phyloP scores from a whole-genome alignment of 2,329 filamentous ascomycete genomes.

The Aspergillus ochraceoroseus region DNA sequence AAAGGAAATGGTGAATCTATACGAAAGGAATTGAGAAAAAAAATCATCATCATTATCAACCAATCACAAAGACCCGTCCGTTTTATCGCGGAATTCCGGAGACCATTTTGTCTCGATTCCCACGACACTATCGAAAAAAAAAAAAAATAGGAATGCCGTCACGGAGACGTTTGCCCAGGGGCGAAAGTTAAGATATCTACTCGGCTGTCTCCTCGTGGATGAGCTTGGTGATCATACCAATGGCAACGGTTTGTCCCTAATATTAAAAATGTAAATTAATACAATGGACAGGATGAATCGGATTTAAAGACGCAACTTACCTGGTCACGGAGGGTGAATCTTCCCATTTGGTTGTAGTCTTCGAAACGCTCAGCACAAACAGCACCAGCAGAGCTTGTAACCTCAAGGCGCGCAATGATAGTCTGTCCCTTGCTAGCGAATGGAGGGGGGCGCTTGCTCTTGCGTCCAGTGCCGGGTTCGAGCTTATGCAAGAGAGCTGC shows the following conservation, averaged over 20 bases:
- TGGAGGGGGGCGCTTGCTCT: slow-evolving; percentile 87
- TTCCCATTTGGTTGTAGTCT: slow-evolving; percentile 89
- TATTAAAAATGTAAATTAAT: slow-evolving; percentile 22
- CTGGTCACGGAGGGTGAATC: slow-evolving; percentile 85
- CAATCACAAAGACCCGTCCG: slow-evolving; percentile 19
- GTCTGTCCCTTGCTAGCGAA: slow-evolving; percentile 75
- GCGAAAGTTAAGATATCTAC: no score
- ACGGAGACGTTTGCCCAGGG: slow-evolving; percentile 10
- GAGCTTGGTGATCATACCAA: slow-evolving; percentile 97
- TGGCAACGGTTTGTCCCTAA: slow-evolving; percentile 97
- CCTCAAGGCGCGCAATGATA: slow-evolving; percentile 87
- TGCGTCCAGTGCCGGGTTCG: slow-evolving; percentile 87
- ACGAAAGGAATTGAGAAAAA: slow-evolving; percentile 20
- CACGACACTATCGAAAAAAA: background rate
- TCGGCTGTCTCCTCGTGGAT: slow-evolving; percentile 39
- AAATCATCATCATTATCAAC: slow-evolving; percentile 39
- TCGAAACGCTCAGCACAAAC: slow-evolving; percentile 94
- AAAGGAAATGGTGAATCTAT: slow-evolving; percentile 24
- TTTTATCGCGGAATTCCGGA: slow-evolving; percentile 1
- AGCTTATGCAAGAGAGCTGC: slow-evolving; percentile 82
- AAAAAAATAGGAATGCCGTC: slow-evolving; percentile 2
- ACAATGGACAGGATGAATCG: background rate
- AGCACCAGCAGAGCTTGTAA: slow-evolving; percentile 75
- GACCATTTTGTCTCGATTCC: background rate
- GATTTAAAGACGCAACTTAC: slow-evolving; percentile 45